Conservation (phyloP, 352 stramenopile species). For the Pythium sp. region DNA sequence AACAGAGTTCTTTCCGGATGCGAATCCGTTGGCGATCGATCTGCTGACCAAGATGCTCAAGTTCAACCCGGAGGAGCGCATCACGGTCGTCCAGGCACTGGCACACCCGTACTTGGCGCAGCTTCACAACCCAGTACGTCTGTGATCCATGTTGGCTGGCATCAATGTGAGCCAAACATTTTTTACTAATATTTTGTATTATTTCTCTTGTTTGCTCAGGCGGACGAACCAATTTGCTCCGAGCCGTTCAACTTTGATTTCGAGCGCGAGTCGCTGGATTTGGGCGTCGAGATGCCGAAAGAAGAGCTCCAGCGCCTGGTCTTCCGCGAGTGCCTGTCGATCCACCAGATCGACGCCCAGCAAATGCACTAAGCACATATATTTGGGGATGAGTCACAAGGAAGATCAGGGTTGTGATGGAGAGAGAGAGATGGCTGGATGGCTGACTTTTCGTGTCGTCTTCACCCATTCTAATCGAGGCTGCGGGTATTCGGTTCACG, state of each 20-base stretch:
- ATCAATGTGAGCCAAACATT: not conserved
- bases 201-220: conserved; percentile 25
- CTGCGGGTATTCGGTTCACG: no score
- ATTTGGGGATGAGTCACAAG: not conserved
- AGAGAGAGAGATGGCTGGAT: no score
- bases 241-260: conserved; percentile 87
- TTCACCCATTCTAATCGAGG: no score
- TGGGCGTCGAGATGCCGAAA: conserved; percentile 84
- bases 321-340: conserved; percentile 74
- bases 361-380: conserved; percentile 42
- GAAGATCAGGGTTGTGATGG: not conserved
- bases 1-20: conserved; percentile 84
- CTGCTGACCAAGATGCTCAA: conserved; percentile 90
- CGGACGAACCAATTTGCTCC: conserved; percentile 83
- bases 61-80: conserved; percentile 93
- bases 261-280: conserved; percentile 75
- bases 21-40: conserved; percentile 79
- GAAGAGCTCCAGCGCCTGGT: conserved; percentile 80
- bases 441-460: no score
- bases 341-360: conserved; percentile 66
- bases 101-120: conserved; percentile 87
- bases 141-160: not conserved
- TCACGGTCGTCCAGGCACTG: conserved; percentile 90
- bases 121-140: conserved; percentile 86
- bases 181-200: conserved; percentile 4